Evolutionary conservation across 192 early-diverging fungal genomes (phyloP), one percentile per base, ranked within the genome.

Genomic region (Rhizophagus prolifer): DNA sequence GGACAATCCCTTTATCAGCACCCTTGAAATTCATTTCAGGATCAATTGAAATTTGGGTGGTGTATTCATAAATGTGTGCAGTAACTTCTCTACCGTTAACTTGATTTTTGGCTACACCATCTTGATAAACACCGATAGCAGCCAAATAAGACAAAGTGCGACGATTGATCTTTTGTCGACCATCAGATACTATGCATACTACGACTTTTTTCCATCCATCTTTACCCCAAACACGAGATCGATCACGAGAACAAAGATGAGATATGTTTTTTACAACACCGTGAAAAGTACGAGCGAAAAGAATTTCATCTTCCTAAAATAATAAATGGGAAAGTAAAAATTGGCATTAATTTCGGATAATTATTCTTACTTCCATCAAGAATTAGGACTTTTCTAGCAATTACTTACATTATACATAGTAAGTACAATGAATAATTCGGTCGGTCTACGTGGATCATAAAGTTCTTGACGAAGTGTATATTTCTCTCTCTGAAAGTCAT

Each of bases 181-280:
- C 94, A 79, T 95, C 94, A 1, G 94, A 90, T 46, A 95, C 91
- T 71, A 95, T 87, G 68, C 91, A 92, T 10, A 95, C 89, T 68
- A 92, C 91, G 1, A 94, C 91, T 79, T 95, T 95, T 86, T 94
- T 83, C 94, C 94, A 95, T 8, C 90, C 90, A 68, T 93, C 84
- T 21, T 83, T 87, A 58, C 91, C 90, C 93, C 91, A 93, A 25
- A 85, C 90, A 60, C 85, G 84, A 79, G 92, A 94, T 70, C 92
- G 87, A 58, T 87, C 90, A 69, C 91, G 91, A 73, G 89, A 90
- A 82, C 92, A 94, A 79, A 98, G 81, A 81, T 98, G 92, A 30
- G 87, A 84, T 86, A 98, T 94, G 87, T 98, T 98, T 82, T 94
- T 94, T 85, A 92, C 90, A 44, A 96, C 89, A 31, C 92, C 90